A percentile compares a stretch with the other conserved stretches of the same genome.
Evolutionary conservation across 2,329 filamentous ascomycete genomes (phyloP).

Genomic region (Colletotrichum sp.): DNA sequence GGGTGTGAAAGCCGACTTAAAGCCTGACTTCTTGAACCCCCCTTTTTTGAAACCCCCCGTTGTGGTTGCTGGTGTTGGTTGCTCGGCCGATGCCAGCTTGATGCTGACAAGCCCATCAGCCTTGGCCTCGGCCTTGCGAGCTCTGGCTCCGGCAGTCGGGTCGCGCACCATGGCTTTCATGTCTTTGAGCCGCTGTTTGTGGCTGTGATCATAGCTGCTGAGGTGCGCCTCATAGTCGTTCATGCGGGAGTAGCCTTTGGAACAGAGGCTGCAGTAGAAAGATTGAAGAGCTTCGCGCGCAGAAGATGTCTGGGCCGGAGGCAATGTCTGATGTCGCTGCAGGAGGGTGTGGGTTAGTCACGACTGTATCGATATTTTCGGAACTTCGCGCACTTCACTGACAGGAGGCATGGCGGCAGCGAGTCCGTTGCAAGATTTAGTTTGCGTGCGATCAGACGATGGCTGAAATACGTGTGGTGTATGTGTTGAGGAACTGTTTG

Average conservation of each 20-base stretch:
- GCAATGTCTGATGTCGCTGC: constrained; percentile 62
- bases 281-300: constrained; percentile 79
- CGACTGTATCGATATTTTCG: not conserved
- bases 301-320: constrained; percentile 62
- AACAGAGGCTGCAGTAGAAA: constrained; percentile 87
- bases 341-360: not conserved
- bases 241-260: constrained; percentile 93
- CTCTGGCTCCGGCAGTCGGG: constrained; percentile 66
- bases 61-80: constrained; percentile 28
- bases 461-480: not conserved
- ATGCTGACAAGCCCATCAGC: constrained; percentile 73
- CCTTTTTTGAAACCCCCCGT: constrained; percentile 66
- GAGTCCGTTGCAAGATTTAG: not conserved
- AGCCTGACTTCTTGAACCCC: constrained; percentile 82
- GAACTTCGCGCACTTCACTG: not conserved
- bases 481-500: not conserved
- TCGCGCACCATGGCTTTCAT: constrained; percentile 86
- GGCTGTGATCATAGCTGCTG: constrained; percentile 91
- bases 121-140: constrained; percentile 73
- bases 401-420: constrained; percentile 42
- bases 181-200: constrained; percentile 87
- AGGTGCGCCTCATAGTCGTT: constrained; percentile 97
- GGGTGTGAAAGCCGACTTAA: constrained; percentile 76
- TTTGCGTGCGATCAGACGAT: not conserved
- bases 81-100: constrained; percentile 55